Conservation (phyloP, 1,284 basidiomycete genomes). For the Cutaneotrichosporon sp. region DNA sequence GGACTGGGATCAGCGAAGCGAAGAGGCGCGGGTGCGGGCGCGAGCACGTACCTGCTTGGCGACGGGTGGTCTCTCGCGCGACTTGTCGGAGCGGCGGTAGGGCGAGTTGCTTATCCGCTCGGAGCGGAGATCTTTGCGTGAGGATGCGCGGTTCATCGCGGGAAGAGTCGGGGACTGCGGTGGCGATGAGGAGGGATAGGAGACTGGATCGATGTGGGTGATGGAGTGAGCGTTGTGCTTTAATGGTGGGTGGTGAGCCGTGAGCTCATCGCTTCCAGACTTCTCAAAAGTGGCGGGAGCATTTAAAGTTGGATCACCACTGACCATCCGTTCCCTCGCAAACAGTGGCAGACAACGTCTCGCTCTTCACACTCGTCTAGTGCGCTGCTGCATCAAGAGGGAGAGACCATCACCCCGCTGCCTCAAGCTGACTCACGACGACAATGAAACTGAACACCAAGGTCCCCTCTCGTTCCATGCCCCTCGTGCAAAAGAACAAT, state of each 20-base stretch:
- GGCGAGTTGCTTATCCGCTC: conserved; percentile 38
- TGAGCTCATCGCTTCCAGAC: not conserved
- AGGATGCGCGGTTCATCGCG: conserved; percentile 39
- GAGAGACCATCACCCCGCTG: too few relatives aligned
- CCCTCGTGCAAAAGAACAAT: too few relatives aligned
- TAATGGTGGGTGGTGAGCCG: not conserved
- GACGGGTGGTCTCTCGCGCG: not conserved
- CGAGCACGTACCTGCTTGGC: not conserved
- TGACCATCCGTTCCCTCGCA: too few relatives aligned
- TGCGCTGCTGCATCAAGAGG: too few relatives aligned
- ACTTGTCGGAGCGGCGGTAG: conserved; percentile 23
- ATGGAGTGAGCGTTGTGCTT: not conserved
- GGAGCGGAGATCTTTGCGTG: conserved; percentile 32
- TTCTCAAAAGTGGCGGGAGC: not conserved
- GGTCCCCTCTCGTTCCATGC: too few relatives aligned
- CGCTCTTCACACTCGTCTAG: too few relatives aligned
- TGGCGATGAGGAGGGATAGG: not conserved
- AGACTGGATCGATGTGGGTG: not conserved
- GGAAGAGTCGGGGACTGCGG: not conserved
- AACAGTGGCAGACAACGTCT: too few relatives aligned
- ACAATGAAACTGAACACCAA: too few relatives aligned
- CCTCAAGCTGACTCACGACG: too few relatives aligned
- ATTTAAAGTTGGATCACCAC: too few relatives aligned
- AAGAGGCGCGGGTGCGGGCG: too few relatives aligned
- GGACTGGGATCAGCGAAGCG: not conserved